phyloP scores from a whole-genome alignment of 2,329 filamentous ascomycete genomes.

The Alternaria arborescens region DNA sequence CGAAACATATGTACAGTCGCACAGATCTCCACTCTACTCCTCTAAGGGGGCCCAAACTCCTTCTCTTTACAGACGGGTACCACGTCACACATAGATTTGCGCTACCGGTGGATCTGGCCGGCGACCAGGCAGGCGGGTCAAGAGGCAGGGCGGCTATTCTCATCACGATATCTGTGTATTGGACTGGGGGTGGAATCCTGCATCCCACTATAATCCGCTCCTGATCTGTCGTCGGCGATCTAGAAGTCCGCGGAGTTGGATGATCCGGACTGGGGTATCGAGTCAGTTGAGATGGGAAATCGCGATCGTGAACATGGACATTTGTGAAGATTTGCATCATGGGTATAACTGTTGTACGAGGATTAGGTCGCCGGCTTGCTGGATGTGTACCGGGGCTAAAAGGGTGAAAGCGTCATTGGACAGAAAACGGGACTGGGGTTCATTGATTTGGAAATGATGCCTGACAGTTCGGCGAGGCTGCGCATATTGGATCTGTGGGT shows the following conservation, averaged over 20 bases:
- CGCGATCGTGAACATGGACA: conserved; percentile 1
- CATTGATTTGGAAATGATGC: conserved; percentile 13
- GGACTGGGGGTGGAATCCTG: conserved; percentile 8
- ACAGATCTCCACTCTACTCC: conserved; percentile 9
- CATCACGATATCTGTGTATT: conserved; percentile 1
- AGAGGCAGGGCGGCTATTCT: conserved; percentile 3
- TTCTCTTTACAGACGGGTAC: conserved; percentile 1
- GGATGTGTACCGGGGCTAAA: background rate
- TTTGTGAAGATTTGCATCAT: background rate
- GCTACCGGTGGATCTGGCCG: conserved; percentile 12
- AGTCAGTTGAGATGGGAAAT: conserved; percentile 11
- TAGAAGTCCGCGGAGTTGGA: conserved; percentile 13
- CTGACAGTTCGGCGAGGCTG: conserved; percentile 14
- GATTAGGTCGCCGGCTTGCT: background rate
- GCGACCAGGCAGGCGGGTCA: conserved; percentile 11
- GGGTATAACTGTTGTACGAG: background rate
- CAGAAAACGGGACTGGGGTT: background rate
- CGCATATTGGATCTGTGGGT: conserved; percentile 3
- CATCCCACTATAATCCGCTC: background rate
- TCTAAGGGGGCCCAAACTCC: background rate
- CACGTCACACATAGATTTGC: conserved; percentile 15
- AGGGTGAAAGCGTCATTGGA: conserved; percentile 2
- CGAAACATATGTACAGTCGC: conserved; percentile 2
- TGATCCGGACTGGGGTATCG: conserved; percentile 14
- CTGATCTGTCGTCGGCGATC: conserved; percentile 12